Percentiles rank a stretch among this genome's conserved stretches.
These are phyloP conservation scores for Saururus chinensis DNA, from an alignment of 164 flowering plant genomes.

Conservation along the genomic window DNA sequence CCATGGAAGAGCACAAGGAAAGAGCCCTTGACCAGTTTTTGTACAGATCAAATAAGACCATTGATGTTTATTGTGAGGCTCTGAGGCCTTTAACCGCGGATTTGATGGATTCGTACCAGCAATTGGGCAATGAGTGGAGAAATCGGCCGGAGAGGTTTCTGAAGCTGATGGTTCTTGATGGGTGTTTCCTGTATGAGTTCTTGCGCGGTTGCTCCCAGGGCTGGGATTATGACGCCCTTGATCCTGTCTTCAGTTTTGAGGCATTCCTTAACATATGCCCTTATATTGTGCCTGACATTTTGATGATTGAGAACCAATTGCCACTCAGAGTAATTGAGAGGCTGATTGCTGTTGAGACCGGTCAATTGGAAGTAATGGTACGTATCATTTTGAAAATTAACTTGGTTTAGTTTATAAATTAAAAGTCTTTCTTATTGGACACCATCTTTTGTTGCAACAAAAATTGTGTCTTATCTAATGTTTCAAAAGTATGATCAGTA, in stretches of 20 bases:
- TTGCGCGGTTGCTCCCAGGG: constrained; percentile 31
- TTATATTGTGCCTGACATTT: constrained; percentile 46
- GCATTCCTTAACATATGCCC: constrained; percentile 36
- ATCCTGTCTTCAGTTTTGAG: constrained; percentile 48
- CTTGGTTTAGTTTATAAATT: no score
- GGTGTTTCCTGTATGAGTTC: constrained; percentile 55
- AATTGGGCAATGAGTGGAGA: background rate
- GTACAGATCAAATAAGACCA: constrained; percentile 5
- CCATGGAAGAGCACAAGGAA: constrained; percentile 29
- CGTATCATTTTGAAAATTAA: no score
- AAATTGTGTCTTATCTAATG: no score
- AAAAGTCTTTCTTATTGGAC: no score
- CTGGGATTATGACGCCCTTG: constrained; percentile 44
- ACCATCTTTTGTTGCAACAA: no score
- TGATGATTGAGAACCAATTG: constrained; percentile 67
- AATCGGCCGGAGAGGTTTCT: constrained; percentile 40
- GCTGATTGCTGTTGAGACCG: constrained; percentile 11
- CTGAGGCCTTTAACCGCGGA: background rate
- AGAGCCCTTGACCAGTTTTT: constrained; percentile 17
- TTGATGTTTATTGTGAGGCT: constrained; percentile 8
- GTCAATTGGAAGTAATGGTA: background rate
- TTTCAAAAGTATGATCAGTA: no score
- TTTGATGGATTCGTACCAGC: background rate
- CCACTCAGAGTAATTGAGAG: constrained; percentile 37
- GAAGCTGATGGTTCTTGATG: constrained; percentile 64